Conservation (phyloP, 2,329 filamentous ascomycete species). For the Calonectria pauciramosa region DNA sequence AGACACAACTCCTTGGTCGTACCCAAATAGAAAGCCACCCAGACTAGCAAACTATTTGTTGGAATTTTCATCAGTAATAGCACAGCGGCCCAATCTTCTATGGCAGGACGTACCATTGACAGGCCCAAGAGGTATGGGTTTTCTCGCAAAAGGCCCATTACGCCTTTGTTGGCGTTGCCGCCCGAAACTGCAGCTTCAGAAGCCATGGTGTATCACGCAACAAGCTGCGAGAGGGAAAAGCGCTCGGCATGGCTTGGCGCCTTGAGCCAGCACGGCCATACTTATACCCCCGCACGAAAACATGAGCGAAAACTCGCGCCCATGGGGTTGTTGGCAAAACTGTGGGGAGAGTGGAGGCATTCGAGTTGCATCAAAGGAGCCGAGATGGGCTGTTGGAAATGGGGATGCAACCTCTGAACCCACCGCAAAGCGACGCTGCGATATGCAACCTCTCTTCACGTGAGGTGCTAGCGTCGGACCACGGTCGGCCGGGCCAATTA, state of each 20-base stretch:
- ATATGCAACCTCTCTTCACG: not conserved
- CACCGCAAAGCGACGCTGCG: not conserved
- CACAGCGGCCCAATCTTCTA: not conserved
- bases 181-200: not conserved
- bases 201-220: slow-evolving; percentile 10
- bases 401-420: not conserved
- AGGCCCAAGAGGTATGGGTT: slow-evolving; percentile 61
- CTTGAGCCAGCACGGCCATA: not conserved
- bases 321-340: not conserved
- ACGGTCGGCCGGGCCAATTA: not conserved
- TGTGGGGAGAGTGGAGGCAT: not conserved
- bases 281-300: slow-evolving; percentile 1
- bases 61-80: not conserved
- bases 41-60: slow-evolving; percentile 49
- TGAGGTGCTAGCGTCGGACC: slow-evolving; percentile 1
- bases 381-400: not conserved
- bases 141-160: slow-evolving; percentile 48
- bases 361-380: not conserved
- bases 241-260: too few species aligned
- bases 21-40: slow-evolving; percentile 61
- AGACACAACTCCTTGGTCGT: slow-evolving; percentile 64
- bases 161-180: slow-evolving; percentile 34
- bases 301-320: not conserved
- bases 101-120: slow-evolving; percentile 51
- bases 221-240: not conserved